Percentiles rank a stretch among this genome's conserved stretches.
Conservation (phyloP, 2,329 filamentous ascomycete species). For the Botryotinia calthae region DNA sequence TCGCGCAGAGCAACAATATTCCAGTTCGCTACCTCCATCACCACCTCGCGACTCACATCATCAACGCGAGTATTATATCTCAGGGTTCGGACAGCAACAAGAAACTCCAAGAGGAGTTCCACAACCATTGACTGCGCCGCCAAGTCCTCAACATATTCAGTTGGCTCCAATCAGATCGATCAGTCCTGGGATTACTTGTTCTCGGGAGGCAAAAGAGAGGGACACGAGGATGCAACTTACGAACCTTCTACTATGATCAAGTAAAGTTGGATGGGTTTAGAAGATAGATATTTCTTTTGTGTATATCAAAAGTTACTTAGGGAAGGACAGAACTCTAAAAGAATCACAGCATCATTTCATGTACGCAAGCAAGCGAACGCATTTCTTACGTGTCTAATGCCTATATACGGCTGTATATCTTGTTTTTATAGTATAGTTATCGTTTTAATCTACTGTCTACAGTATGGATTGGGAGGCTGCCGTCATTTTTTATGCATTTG, state of each 20-base stretch:
- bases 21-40: conserved; percentile 22
- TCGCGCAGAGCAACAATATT: conserved; percentile 20
- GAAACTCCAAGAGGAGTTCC: conserved; percentile 22
- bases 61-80: conserved; percentile 14
- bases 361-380: conserved; percentile 2
- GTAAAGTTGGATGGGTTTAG: neutral
- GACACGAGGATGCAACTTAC: conserved; percentile 39
- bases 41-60: conserved; percentile 20
- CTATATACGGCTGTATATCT: conserved; percentile 3
- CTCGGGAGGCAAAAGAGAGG: conserved; percentile 26
- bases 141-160: conserved; percentile 34
- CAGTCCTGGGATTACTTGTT: conserved; percentile 23
- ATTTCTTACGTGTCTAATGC: conserved; percentile 12
- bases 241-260: conserved; percentile 27
- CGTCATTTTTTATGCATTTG: conserved; percentile 9
- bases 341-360: conserved; percentile 6
- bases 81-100: conserved; percentile 28
- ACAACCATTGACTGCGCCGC: conserved; percentile 33
- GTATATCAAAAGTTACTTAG: conserved; percentile 10
- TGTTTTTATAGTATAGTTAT: conserved; percentile 15
- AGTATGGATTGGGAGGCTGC: conserved; percentile 12
- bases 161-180: conserved; percentile 34
- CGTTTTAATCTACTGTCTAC: conserved; percentile 11
- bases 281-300: conserved; percentile 8
- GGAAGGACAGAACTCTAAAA: neutral